Evolutionary conservation across 768 basidiomycete genomes (phyloP).

Genomic region (Imleria badia): DNA sequence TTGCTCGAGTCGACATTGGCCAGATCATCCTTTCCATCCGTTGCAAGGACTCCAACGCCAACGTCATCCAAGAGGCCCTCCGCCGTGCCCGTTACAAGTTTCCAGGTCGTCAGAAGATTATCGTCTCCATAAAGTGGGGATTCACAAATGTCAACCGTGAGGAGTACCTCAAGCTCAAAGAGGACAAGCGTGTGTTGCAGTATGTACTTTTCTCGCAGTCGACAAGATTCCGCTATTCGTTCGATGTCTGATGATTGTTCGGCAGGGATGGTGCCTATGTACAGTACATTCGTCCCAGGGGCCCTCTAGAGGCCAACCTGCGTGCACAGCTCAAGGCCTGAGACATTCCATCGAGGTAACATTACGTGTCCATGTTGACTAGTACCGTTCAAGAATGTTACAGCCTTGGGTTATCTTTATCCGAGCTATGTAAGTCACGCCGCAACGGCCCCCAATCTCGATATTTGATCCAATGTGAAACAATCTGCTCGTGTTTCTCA

Average conservation of each 20-base stretch:
- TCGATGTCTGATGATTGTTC: neutral
- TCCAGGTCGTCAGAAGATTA: slow-evolving; percentile 98
- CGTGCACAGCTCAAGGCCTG: slow-evolving; percentile 79
- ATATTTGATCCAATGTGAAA: slow-evolving; percentile 20
- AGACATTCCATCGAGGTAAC: slow-evolving; percentile 14
- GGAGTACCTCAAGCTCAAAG: slow-evolving; percentile 87
- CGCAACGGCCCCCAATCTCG: slow-evolving; percentile 1
- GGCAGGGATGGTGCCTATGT: slow-evolving; percentile 86
- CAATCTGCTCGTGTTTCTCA: slow-evolving; percentile 12
- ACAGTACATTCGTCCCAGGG: slow-evolving; percentile 89
- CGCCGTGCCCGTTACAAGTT: slow-evolving; percentile 99
- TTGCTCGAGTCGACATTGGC: slow-evolving; percentile 95
- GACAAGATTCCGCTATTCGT: neutral
- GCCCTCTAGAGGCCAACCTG: slow-evolving; percentile 82
- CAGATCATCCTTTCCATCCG: slow-evolving; percentile 93
- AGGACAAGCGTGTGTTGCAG: slow-evolving; percentile 87
- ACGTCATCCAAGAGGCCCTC: slow-evolving; percentile 94
- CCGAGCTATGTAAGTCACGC: slow-evolving; percentile 5
- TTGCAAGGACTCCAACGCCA: slow-evolving; percentile 82
- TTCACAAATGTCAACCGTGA: slow-evolving; percentile 93
- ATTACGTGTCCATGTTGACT: slow-evolving; percentile 12
- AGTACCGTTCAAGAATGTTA: slow-evolving; percentile 17
- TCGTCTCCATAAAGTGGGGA: slow-evolving; percentile 97
- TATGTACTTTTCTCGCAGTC: slow-evolving; percentile 42
- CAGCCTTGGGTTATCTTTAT: slow-evolving; percentile 18